Conservation (phyloP, 2,329 filamentous ascomycete genomes). For the Pyricularia pennisetigena region DNA sequence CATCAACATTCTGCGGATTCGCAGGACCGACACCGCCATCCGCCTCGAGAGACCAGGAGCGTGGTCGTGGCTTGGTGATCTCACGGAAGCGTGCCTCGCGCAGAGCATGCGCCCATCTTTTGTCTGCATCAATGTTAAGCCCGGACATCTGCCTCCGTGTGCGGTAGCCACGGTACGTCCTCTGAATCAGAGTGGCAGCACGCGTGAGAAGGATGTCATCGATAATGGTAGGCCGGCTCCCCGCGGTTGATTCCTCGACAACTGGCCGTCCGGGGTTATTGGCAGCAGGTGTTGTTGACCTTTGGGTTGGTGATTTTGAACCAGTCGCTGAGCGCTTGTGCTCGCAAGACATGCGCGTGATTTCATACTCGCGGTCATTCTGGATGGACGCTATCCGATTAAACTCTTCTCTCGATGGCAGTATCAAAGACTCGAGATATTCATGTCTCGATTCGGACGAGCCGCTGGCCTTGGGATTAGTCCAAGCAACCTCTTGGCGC, state of each 20-base stretch:
- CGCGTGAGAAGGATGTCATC: conserved; percentile 20
- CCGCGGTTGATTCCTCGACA: background rate
- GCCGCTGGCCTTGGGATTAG: background rate
- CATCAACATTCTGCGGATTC: conserved; percentile 1
- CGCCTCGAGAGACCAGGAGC: conserved; percentile 10
- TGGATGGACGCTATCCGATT: conserved; percentile 39
- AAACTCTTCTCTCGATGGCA: conserved; percentile 35
- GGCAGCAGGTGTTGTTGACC: background rate
- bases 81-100: conserved; percentile 46
- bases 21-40: conserved; percentile 6
- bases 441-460: conserved; percentile 22
- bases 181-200: conserved; percentile 52
- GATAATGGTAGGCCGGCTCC: conserved; percentile 3
- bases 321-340: conserved; percentile 12
- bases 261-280: background rate
- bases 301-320: background rate
- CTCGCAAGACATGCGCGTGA: conserved; percentile 29
- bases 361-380: conserved; percentile 32
- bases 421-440: conserved; percentile 41
- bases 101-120: conserved; percentile 61
- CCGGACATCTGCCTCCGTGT: conserved; percentile 62
- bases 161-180: conserved; percentile 70
- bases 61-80: conserved; percentile 32
- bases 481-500: background rate
- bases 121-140: conserved; percentile 56